Evolutionary conservation across 1,284 basidiomycete genomes (phyloP), one percentile per base, ranked within the genome.

Genomic region (Leccinum solheimii): DNA sequence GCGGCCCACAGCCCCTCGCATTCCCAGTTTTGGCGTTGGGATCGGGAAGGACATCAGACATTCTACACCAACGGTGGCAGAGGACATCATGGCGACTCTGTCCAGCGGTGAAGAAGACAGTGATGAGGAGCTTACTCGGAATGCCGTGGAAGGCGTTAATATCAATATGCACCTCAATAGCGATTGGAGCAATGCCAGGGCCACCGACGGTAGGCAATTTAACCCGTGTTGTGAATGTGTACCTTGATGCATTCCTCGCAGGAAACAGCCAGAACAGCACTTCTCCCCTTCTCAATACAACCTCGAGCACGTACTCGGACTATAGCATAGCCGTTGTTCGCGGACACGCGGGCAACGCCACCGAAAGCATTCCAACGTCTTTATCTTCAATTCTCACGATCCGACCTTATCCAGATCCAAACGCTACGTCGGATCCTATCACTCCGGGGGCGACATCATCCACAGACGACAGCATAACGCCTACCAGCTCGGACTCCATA

Each of bases 21-120:
- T 96, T 62, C 94, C 94, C 0, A 94, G 91, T 76, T 96, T 95
- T 72, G 91, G 91, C 0, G 79, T 87, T 77, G 90, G 88, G 21
- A 79, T 91, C 43, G 90, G 81, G 9, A 84, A 85, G 65, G 81
- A 84, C 61, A 84, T 87, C 56, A 75, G 78, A 55, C 67, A 74
- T 14, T 60, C 64, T 5, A 64, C 66, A 3, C 59, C 63, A 30
- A 58, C 58, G 4, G 62, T 57, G 34, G 68, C 65, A 59, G 74
- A 69, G 50, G 68, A 76, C 8, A 58, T 67, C 60, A 60, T 63
- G 73, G 69, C 64, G 55, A 66, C 68, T 64, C 68, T 65, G 50
- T 73, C 78, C 63, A 73, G 83, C 75, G 75, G 81, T 32, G 86
- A 87, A 55, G 83, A 85, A 54, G 69, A 70, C 55, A 75, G 61